Evolutionary conservation across 371 early-diverging fungal genomes (phyloP), one percentile per base, ranked within the genome.

Genomic region (Mucor sp.): DNA sequence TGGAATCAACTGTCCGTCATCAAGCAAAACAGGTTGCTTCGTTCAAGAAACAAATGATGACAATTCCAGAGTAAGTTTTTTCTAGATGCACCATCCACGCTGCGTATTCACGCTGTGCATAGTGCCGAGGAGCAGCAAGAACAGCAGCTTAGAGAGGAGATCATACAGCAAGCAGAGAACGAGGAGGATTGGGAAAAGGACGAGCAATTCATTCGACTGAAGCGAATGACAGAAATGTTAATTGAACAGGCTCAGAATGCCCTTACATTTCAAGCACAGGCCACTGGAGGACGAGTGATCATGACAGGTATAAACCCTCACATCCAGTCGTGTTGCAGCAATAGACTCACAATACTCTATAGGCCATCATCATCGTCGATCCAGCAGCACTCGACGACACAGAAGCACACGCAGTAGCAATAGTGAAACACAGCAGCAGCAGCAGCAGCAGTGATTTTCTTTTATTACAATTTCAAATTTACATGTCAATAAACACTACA

Each of bases 21-120:
- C 82, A 82, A 72, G 81, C 81, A 11, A 69, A 69, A 8, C 78
- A 84, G 71, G 73, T 84, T 27, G 74, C 77, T 35, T 64, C 71
- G 39, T 71, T 84, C 3, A 78, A 78, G 64, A 71, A 73, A 50
- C 66, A 67, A 66, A 30, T 70, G 33, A 63, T 62, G 62, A 61
- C 61, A 33, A 6, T 23, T 4, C 53, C 63, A 4, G 53, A 41
- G 65, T 64, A 21, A 57, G 21, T 60, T 33, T 7, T 33, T 27
- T 60, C 15, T 1, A 43, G 14, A 23, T 27, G 25, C 9, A 28
- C 44, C 4, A 3, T 12, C 28, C 8, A n/a, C 9, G 11, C 5
- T 47, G 6, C 48, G 43, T 27, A 60, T 15, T 11, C 37, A 0
- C 9, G 5, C 37, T 39, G 23, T 39, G 15, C 37, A 62, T 47